Evolutionary conservation across 805 yeast species (phyloP).

Genomic region (Starmerella stigmatis): DNA sequence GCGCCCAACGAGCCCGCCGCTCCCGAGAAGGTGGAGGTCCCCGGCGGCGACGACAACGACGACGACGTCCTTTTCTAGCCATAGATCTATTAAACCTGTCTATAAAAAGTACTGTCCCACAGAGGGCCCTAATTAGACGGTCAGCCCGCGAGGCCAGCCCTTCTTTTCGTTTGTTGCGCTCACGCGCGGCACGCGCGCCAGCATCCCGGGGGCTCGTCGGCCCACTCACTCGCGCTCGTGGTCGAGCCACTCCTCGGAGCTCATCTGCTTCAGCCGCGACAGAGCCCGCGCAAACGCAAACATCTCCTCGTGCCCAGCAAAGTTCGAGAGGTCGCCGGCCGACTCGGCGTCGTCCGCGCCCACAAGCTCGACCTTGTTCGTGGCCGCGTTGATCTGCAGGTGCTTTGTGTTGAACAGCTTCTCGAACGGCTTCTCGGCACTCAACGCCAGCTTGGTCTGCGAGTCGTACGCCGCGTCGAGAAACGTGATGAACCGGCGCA

Average conservation of each 20-base stretch:
- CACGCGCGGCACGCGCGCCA: too few relatives aligned
- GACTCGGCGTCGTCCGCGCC: slow-evolving; percentile 44
- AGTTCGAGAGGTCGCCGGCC: slow-evolving; percentile 36
- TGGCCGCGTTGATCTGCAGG: slow-evolving; percentile 34
- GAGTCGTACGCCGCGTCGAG: slow-evolving; percentile 92
- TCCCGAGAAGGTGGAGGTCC: slow-evolving; percentile 1
- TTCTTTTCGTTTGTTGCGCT: too few relatives aligned
- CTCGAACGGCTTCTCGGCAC: slow-evolving; percentile 76
- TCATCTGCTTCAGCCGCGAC: slow-evolving; percentile 85
- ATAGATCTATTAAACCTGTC: not conserved
- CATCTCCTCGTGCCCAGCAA: slow-evolving; percentile 86
- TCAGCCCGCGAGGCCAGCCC: too few relatives aligned
- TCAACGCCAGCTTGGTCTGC: slow-evolving; percentile 77
- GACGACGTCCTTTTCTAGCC: slow-evolving; percentile 23
- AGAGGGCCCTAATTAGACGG: too few relatives aligned
- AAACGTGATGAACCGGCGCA: slow-evolving; percentile 86
- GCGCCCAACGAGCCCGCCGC: slow-evolving; percentile 31
- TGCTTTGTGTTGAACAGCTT: slow-evolving; percentile 71
- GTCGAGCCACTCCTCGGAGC: slow-evolving; percentile 71
- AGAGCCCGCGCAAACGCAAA: slow-evolving; percentile 95
- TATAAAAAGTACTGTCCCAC: not conserved
- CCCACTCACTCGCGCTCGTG: slow-evolving; percentile 6
- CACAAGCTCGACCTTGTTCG: slow-evolving; percentile 22
- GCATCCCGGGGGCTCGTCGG: not conserved
- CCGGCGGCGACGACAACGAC: slow-evolving; percentile 11